Evolutionary conservation across 2,329 filamentous ascomycete species (phyloP).

Genomic region (Drechslerella coelobrocha): DNA sequence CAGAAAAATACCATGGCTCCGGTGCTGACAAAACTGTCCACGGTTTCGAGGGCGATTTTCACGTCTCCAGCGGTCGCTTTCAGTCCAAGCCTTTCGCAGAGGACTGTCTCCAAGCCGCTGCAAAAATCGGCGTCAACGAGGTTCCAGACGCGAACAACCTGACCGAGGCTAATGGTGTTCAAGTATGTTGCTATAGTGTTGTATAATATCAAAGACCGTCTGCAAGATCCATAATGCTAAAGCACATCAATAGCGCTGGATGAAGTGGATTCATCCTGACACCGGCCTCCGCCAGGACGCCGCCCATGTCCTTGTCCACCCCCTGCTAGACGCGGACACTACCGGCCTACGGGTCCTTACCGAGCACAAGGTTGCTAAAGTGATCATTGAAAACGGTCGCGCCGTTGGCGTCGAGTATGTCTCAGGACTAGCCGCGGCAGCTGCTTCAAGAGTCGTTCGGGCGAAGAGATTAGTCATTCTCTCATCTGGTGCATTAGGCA

Average conservation of each 20-base stretch:
- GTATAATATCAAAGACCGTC: too few relatives aligned
- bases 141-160: slow-evolving; percentile 37
- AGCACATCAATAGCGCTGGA: slow-evolving; percentile 42
- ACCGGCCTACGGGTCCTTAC: slow-evolving; percentile 68
- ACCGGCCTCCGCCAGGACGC: slow-evolving; percentile 66
- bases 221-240: slow-evolving; percentile 12
- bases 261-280: slow-evolving; percentile 56
- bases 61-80: slow-evolving; percentile 63
- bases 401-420: slow-evolving; percentile 69
- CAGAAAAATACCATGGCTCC: slow-evolving; percentile 44
- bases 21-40: slow-evolving; percentile 47
- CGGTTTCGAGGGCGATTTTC: slow-evolving; percentile 51
- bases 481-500: slow-evolving; percentile 63
- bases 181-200: too few relatives aligned
- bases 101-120: slow-evolving; percentile 63
- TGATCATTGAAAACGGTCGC: slow-evolving; percentile 65
- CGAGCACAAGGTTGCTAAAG: slow-evolving; percentile 65
- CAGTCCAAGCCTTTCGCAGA: slow-evolving; percentile 59
- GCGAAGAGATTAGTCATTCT: slow-evolving; percentile 66
- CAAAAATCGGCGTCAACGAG: slow-evolving; percentile 60
- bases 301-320: slow-evolving; percentile 65
- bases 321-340: slow-evolving; percentile 61
- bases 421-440: slow-evolving; percentile 60
- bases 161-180: slow-evolving; percentile 18
- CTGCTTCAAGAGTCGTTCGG: slow-evolving; percentile 58